phyloP scores from a whole-genome alignment of 768 basidiomycete species.

The Panellus pusillus region DNA sequence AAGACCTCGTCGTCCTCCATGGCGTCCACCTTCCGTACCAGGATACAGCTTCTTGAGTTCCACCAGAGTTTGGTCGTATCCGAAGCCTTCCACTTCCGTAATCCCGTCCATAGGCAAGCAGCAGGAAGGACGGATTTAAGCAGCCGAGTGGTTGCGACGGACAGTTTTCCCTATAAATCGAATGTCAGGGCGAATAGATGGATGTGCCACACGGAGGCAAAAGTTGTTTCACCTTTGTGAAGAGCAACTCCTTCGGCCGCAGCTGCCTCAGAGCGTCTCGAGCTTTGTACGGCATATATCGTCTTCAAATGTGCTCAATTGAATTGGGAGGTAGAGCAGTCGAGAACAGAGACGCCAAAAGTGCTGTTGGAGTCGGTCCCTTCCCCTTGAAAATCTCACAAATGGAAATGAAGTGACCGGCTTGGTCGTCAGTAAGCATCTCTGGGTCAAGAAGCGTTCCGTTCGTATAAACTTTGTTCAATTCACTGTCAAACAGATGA shows the following conservation, averaged over 20 bases:
- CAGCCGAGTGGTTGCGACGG: slow-evolving; percentile 78
- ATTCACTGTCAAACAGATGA: slow-evolving; percentile 51
- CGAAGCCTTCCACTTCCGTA: slow-evolving; percentile 83
- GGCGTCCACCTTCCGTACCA: slow-evolving; percentile 35
- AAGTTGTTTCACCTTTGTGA: slow-evolving; percentile 66
- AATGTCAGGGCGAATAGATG: background rate
- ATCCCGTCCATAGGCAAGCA: slow-evolving; percentile 84
- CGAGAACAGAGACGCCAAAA: slow-evolving; percentile 90
- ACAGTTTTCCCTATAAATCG: slow-evolving; percentile 73
- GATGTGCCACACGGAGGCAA: background rate
- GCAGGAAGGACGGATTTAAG: slow-evolving; percentile 79
- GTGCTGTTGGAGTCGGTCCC: slow-evolving; percentile 43
- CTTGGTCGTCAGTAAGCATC: slow-evolving; percentile 88
- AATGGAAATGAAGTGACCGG: slow-evolving; percentile 92
- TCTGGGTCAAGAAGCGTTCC: slow-evolving; percentile 93
- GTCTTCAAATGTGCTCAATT: slow-evolving; percentile 87
- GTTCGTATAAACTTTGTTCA: slow-evolving; percentile 95
- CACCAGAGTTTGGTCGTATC: slow-evolving; percentile 66
- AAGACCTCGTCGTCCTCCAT: slow-evolving; percentile 48
- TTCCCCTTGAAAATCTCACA: slow-evolving; percentile 58
- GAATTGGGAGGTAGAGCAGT: slow-evolving; percentile 95
- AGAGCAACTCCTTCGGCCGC: slow-evolving; percentile 87
- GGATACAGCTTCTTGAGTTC: slow-evolving; percentile 71
- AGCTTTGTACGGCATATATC: slow-evolving; percentile 90
- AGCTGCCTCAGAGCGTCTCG: slow-evolving; percentile 92